Evolutionary conservation across 2,329 filamentous ascomycete genomes (phyloP).

Genomic region (Dothiorella sarmentorum): DNA sequence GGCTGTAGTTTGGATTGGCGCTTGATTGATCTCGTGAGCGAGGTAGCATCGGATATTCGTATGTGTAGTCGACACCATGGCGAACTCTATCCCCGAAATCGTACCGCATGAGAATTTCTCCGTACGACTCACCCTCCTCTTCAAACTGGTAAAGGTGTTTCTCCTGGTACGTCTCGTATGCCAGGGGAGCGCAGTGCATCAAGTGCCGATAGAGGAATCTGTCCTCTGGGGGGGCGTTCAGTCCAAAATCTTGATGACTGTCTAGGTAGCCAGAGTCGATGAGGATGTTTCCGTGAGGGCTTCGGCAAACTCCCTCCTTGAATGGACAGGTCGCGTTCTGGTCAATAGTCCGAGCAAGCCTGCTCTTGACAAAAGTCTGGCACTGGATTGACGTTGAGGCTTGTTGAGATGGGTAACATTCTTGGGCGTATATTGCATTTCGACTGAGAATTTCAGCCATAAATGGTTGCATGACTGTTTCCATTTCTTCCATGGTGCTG

Average conservation of each 20-base stretch:
- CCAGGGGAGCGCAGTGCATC: slow-evolving; percentile 13
- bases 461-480: not conserved
- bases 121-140: too few relatives aligned
- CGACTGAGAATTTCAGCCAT: slow-evolving; percentile 7
- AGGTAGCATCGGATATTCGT: slow-evolving; percentile 1
- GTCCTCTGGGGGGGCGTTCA: slow-evolving; percentile 25
- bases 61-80: not conserved
- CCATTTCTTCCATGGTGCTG: not conserved
- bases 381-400: slow-evolving; percentile 1
- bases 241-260: slow-evolving; percentile 28
- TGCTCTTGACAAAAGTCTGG: slow-evolving; percentile 9
- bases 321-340: slow-evolving; percentile 25
- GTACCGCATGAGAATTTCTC: slow-evolving; percentile 10
- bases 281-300: slow-evolving; percentile 19
- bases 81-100: too few relatives aligned
- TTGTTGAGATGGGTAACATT: slow-evolving; percentile 20
- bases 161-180: not conserved
- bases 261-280: slow-evolving; percentile 27
- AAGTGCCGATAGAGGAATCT: slow-evolving; percentile 20
- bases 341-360: not conserved
- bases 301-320: slow-evolving; percentile 22
- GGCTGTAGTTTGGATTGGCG: not conserved
- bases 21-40: not conserved
- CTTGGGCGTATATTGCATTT: not conserved
- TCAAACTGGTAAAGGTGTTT: too few relatives aligned